phyloP scores from a whole-genome alignment of 345 rosid species.

The Heritiera littoralis region DNA sequence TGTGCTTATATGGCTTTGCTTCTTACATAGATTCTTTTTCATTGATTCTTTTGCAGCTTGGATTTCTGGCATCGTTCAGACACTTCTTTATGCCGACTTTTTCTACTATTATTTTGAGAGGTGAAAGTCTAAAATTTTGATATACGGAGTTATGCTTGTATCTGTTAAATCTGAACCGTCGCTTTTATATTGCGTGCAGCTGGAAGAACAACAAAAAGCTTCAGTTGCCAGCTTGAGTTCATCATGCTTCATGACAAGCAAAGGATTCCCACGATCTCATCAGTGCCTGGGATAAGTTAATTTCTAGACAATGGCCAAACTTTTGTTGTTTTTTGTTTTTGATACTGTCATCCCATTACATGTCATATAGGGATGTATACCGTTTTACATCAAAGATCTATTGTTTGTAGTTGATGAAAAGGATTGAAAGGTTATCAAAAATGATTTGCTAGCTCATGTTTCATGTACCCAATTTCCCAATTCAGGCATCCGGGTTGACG shows the following conservation, averaged over 20 bases:
- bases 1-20: neutral
- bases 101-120: conserved; percentile 80
- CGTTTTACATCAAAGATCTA: too few species aligned
- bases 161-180: neutral
- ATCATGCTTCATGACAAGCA: neutral
- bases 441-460: too few species aligned
- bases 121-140: conserved; percentile 29
- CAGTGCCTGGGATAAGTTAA: neutral
- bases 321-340: neutral
- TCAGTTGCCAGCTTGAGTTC: conserved; percentile 68
- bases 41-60: conserved; percentile 56
- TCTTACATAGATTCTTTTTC: neutral
- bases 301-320: neutral
- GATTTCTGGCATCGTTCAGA: conserved; percentile 74
- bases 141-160: neutral
- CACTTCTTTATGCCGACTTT: conserved; percentile 76
- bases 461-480: too few species aligned
- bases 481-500: too few species aligned
- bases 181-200: conserved; percentile 32
- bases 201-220: conserved; percentile 90
- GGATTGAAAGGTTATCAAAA: too few species aligned
- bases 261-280: neutral
- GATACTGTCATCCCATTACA: neutral
- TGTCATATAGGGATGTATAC: neutral
- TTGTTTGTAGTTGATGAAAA: too few species aligned